These are phyloP conservation scores for Fagopyrum homotropicum DNA, from an alignment of 148 eudicot genomes.

Conservation along the genomic window DNA sequence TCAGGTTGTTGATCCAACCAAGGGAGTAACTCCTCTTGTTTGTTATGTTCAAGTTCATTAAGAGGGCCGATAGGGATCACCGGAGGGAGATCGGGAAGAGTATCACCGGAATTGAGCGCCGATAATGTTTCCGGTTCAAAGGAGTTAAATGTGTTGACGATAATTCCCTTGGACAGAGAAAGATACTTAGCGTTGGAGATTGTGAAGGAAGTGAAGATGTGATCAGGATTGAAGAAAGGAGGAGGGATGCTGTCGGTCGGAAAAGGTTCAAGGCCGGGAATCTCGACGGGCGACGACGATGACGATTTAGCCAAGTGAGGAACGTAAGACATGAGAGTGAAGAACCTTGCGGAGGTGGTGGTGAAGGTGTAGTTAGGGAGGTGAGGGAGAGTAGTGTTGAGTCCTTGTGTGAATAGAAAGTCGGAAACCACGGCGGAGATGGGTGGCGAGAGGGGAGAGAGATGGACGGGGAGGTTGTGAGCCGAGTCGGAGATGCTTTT, in stretches of 20 bases:
- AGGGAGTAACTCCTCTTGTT: neutral
- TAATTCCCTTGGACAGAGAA: conserved; percentile 14
- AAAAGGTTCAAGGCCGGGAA: conserved; percentile 30
- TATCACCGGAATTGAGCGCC: conserved; percentile 12
- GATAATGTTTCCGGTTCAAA: conserved; percentile 27
- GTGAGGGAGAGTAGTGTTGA: conserved; percentile 9
- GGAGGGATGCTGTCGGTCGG: conserved; percentile 35
- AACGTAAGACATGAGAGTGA: conserved; percentile 24
- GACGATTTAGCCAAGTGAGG: conserved; percentile 14
- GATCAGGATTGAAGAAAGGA: conserved; percentile 25
- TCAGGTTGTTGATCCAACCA: conserved; percentile 37
- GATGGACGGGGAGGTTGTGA: conserved; percentile 25
- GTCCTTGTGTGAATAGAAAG: conserved; percentile 17
- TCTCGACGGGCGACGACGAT: neutral
- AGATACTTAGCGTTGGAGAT: conserved; percentile 8
- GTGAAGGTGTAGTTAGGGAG: conserved; percentile 20
- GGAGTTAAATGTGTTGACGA: conserved; percentile 23
- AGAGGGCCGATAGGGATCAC: conserved; percentile 24
- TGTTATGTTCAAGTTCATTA: neutral
- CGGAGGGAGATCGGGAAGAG: conserved; percentile 15
- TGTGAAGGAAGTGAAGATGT: conserved; percentile 20
- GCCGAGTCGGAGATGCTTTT: conserved; percentile 25
- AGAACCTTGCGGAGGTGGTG: conserved; percentile 37
- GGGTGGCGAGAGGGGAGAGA: conserved; percentile 32
- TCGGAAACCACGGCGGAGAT: conserved; percentile 36